A percentile compares a stretch with the other conserved stretches of the same genome.
phyloP scores from a whole-genome alignment of 495 filamentous ascomycete species.

The Hypoxylon lienhwacheense region DNA sequence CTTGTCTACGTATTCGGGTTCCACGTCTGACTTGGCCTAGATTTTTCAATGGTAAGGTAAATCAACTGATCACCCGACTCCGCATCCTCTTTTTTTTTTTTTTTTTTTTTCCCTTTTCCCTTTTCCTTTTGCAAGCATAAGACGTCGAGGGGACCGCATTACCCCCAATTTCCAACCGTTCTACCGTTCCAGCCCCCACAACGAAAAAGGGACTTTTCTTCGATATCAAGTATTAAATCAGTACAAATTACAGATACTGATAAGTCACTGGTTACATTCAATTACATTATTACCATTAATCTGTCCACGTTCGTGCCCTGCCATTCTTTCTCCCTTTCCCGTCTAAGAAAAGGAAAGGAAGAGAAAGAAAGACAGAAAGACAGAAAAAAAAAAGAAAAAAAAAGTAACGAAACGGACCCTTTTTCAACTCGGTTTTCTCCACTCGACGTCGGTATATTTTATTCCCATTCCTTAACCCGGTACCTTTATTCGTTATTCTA shows the following conservation, averaged over 20 bases:
- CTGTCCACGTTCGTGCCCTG: conserved; percentile 14
- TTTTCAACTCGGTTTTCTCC: conserved; percentile 6
- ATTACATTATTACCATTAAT: too few species aligned
- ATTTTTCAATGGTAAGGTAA: conserved; percentile 16
- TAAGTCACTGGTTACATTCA: too few species aligned
- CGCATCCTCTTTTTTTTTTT: too few species aligned
- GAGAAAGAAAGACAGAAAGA: neutral
- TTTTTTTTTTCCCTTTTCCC: too few species aligned
- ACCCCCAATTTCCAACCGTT: conserved; percentile 6
- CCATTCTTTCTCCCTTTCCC: neutral
- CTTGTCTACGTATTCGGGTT: conserved; percentile 10
- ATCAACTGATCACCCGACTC: conserved; percentile 32
- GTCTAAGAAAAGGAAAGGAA: neutral
- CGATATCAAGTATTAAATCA: too few species aligned
- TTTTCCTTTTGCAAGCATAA: conserved; percentile 19
- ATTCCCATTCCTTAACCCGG: conserved; percentile 23
- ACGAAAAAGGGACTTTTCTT: conserved; percentile 12
- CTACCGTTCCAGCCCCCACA: conserved; percentile 10
- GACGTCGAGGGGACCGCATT: conserved; percentile 11
- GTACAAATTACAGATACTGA: too few species aligned
- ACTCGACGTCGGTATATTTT: conserved; percentile 16
- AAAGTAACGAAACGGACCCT: neutral
- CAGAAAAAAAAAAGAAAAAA: conserved; percentile 4
- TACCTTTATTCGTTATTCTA: conserved; percentile 28
- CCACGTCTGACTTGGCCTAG: conserved; percentile 28